phyloP scores from a whole-genome alignment of 164 flowering plant species.

The Chimonanthus praecox region DNA sequence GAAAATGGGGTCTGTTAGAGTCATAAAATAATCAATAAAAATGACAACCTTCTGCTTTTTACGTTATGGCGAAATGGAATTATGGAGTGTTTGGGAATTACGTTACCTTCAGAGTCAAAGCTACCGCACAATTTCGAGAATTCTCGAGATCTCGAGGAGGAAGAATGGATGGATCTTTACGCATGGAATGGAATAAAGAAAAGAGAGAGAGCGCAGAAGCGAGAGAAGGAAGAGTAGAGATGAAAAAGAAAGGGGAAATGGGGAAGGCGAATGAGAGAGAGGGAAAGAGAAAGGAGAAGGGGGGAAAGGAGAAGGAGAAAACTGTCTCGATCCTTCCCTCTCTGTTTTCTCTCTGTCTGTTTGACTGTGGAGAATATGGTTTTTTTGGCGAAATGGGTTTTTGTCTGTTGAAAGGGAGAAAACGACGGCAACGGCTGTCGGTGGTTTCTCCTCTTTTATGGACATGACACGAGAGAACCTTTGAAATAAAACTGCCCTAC shows the following conservation, averaged over 20 bases:
- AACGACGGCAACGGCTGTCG: no score
- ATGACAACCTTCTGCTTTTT: neutral
- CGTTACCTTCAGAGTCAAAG: neutral
- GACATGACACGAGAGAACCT: neutral
- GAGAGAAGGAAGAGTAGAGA: neutral
- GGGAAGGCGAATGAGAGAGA: neutral
- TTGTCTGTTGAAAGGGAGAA: no score
- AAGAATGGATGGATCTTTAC: neutral
- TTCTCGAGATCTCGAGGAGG: neutral
- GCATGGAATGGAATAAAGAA: neutral
- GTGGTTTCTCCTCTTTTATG: neutral
- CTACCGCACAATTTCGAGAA: neutral
- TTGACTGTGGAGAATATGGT: neutral
- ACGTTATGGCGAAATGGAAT: neutral
- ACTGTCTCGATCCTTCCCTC: neutral
- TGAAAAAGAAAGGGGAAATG: neutral
- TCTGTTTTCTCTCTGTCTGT: neutral
- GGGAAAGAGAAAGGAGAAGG: neutral
- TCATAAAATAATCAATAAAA: no score
- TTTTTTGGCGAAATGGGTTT: no score
- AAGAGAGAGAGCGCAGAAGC: neutral
- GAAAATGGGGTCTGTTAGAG: neutral
- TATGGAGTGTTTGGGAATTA: neutral
- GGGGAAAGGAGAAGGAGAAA: neutral
- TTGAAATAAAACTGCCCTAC: neutral